phyloP scores from a whole-genome alignment of 208 protist species.

The Trypanosoma platydactyli region DNA sequence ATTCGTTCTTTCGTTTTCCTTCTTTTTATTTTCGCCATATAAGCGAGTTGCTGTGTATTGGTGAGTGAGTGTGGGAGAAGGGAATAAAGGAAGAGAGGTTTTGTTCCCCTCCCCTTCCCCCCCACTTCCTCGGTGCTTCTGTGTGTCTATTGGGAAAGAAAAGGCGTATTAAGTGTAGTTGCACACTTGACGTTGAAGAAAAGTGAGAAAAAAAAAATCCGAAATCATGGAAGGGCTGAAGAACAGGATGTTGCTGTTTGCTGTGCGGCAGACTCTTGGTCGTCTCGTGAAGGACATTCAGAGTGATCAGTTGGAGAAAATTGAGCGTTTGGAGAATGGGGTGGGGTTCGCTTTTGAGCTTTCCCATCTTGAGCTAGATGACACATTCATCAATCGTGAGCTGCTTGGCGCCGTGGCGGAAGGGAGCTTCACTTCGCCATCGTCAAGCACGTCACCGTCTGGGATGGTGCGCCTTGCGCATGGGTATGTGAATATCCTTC shows the following conservation, averaged over 20 bases:
- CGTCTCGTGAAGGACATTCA: conserved; percentile 32
- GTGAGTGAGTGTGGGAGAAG: not conserved
- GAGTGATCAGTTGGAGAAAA: conserved; percentile 27
- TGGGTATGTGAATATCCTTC: conserved; percentile 25
- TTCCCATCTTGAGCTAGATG: conserved; percentile 29
- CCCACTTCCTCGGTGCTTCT: not conserved
- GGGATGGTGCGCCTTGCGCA: conserved; percentile 13
- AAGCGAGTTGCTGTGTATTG: no score
- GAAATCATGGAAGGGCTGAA: conserved; percentile 25
- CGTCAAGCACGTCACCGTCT: not conserved
- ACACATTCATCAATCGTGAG: conserved; percentile 27
- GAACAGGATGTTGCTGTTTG: conserved; percentile 21
- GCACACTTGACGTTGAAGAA: not conserved
- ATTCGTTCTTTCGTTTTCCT: conserved; percentile 1
- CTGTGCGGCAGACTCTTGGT: conserved; percentile 24
- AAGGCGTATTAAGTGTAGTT: not conserved
- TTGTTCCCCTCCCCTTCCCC: not conserved
- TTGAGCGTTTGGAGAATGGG: conserved; percentile 13
- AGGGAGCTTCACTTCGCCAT: not conserved
- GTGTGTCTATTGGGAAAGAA: not conserved
- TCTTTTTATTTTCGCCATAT: not conserved
- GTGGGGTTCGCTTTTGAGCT: conserved; percentile 25
- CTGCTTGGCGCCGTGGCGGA: conserved; percentile 13
- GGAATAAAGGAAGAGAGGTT: not conserved
- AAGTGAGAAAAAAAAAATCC: not conserved